Conservation (phyloP, 2,329 filamentous ascomycete genomes). For the Diplodia scrobiculata region DNA sequence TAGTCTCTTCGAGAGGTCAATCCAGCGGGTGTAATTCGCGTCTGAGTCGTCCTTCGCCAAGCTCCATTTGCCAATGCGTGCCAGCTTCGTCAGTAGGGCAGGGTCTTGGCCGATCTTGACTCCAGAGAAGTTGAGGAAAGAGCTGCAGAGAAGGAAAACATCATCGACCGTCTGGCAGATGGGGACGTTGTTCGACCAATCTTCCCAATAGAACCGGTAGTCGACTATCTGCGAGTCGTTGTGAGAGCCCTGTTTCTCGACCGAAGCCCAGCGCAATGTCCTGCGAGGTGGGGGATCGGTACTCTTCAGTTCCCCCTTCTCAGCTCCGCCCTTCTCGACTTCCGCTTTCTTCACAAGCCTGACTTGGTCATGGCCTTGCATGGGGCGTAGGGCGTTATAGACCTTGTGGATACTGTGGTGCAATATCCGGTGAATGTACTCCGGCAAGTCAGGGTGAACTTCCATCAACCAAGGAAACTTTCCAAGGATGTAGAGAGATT, state of each 20-base stretch:
- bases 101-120: conserved; percentile 87
- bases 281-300: conserved; percentile 50
- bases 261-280: conserved; percentile 73
- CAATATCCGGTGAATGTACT: conserved; percentile 80
- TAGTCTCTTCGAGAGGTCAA: conserved; percentile 77
- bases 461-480: conserved; percentile 92
- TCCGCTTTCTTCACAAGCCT: conserved; percentile 52
- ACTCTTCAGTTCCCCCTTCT: conserved; percentile 51
- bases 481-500: conserved; percentile 88
- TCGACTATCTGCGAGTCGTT: conserved; percentile 59
- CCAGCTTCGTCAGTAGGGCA: conserved; percentile 74
- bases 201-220: conserved; percentile 95
- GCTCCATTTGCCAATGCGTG: conserved; percentile 80
- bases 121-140: conserved; percentile 81
- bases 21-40: conserved; percentile 75
- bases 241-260: conserved; percentile 65
- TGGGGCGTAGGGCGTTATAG: conserved; percentile 57
- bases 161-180: conserved; percentile 89
- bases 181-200: conserved; percentile 92
- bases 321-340: conserved; percentile 66
- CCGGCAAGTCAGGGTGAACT: conserved; percentile 76
- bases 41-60: conserved; percentile 69
- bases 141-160: conserved; percentile 81
- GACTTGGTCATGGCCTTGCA: conserved; percentile 45
- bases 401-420: conserved; percentile 80